phyloP scores from a whole-genome alignment of 352 stramenopile species.

The Globisporangium yorkense region DNA sequence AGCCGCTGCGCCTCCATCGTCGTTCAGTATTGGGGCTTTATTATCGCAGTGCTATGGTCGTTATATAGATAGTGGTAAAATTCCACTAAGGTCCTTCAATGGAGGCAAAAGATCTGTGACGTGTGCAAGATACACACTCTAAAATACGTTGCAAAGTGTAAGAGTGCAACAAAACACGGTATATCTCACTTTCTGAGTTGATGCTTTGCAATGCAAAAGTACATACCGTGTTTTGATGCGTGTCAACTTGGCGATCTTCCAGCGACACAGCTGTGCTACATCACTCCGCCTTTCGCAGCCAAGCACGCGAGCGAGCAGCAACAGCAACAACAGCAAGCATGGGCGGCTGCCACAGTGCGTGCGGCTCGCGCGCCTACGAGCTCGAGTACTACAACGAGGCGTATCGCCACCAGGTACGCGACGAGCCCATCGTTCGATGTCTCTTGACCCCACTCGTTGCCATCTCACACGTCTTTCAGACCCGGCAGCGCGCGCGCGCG shows the following conservation, averaged over 20 bases:
- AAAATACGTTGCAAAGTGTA: not conserved
- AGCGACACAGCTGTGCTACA: too few relatives aligned
- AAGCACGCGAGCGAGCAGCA: not conserved
- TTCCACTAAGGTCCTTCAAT: not conserved
- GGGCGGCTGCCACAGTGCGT: conserved; percentile 55
- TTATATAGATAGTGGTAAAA: not conserved
- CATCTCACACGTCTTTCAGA: conserved; percentile 1
- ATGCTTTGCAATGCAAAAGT: not conserved
- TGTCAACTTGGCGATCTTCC: not conserved
- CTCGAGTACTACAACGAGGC: conserved; percentile 65
- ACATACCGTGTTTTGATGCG: not conserved
- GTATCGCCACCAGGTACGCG: conserved; percentile 35
- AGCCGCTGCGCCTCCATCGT: conserved; percentile 29
- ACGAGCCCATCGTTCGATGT: not conserved
- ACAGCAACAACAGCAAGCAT: conserved; percentile 17
- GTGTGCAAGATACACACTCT: too few relatives aligned
- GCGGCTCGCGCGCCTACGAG: conserved; percentile 31
- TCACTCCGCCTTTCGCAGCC: not conserved
- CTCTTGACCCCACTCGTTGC: not conserved
- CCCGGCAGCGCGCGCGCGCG: conserved; percentile 11
- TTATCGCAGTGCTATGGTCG: too few relatives aligned
- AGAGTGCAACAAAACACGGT: not conserved
- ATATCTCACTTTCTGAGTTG: not conserved
- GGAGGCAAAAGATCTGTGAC: not conserved
- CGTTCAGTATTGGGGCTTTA: too few relatives aligned